Evolutionary conservation across 768 basidiomycete species (phyloP).

Genomic region (Cyclocybe aegerita): DNA sequence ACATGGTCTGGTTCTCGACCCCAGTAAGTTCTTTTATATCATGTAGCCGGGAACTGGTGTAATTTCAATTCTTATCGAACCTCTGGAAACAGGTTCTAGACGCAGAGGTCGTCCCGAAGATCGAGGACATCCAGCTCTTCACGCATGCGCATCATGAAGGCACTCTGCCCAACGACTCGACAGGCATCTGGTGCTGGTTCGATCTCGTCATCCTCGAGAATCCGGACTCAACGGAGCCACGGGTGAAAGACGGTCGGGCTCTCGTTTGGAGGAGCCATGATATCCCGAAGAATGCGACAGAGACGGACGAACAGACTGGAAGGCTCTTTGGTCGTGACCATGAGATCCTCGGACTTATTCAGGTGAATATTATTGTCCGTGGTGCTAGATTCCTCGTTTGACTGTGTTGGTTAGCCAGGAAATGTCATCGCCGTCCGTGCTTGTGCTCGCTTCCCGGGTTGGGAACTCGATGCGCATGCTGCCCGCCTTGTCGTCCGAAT

Average conservation of each 20-base stretch:
- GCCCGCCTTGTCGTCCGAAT: constrained; percentile 27
- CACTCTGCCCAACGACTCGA: constrained; percentile 9
- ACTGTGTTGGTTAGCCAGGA: constrained; percentile 19
- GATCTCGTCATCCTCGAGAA: constrained; percentile 29
- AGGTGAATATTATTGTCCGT: constrained; percentile 10
- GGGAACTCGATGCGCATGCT: constrained; percentile 26
- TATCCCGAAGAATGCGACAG: constrained; percentile 12
- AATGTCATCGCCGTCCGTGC: constrained; percentile 30
- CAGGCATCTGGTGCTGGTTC: constrained; percentile 32
- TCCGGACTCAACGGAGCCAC: constrained; percentile 18
- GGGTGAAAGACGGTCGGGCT: constrained; percentile 22
- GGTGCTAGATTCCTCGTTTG: neutral
- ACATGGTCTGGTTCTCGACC: constrained; percentile 24
- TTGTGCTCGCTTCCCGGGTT: constrained; percentile 28
- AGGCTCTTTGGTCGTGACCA: constrained; percentile 13
- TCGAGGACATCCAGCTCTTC: constrained; percentile 26
- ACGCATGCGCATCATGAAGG: constrained; percentile 25
- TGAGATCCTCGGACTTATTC: constrained; percentile 18
- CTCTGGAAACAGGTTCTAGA: constrained; percentile 19
- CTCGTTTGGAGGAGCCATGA: constrained; percentile 29
- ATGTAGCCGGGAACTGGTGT: neutral
- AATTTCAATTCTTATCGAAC: neutral
- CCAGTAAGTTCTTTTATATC: constrained; percentile 12
- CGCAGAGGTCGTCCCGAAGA: constrained; percentile 16
- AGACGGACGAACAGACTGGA: constrained; percentile 16